Percentiles rank a stretch among this genome's conserved stretches.
phyloP scores from a whole-genome alignment of 1,139 yeast species.

The Yamadazyma atlantica region DNA sequence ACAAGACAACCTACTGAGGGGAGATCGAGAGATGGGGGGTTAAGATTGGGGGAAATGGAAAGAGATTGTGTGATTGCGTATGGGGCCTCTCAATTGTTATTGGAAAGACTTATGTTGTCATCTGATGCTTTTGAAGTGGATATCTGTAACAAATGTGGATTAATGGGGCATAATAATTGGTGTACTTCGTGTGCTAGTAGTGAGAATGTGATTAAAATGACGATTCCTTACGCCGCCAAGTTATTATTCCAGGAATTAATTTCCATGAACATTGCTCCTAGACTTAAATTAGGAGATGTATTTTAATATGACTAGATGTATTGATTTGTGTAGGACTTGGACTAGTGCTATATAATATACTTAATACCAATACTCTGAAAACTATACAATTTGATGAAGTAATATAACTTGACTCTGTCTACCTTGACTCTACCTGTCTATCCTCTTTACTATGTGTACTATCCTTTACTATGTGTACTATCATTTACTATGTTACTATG shows the following conservation, averaged over 20 bases:
- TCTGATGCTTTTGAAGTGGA: slow-evolving; percentile 98
- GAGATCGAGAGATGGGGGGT: slow-evolving; percentile 98
- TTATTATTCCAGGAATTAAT: slow-evolving; percentile 91
- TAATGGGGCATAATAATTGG: slow-evolving; percentile 98
- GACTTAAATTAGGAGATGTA: slow-evolving; percentile 85
- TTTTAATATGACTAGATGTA: slow-evolving; percentile 32
- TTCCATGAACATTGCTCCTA: slow-evolving; percentile 97
- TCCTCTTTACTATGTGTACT: no score
- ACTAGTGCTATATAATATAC: no score
- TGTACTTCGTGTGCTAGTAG: slow-evolving; percentile 92
- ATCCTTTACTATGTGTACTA: no score
- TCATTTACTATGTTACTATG: no score
- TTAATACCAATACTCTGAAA: no score
- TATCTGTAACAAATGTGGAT: slow-evolving; percentile 92
- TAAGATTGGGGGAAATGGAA: slow-evolving; percentile 99
- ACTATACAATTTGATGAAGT: no score
- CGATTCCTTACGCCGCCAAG: slow-evolving; percentile 97
- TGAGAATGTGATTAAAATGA: slow-evolving; percentile 86
- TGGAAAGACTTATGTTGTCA: slow-evolving; percentile 94
- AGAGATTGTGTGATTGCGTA: slow-evolving; percentile 99
- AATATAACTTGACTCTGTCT: no score
- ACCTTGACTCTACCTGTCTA: no score
- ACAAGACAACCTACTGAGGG: slow-evolving; percentile 99
- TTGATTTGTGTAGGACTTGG: no score
- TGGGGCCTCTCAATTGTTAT: slow-evolving; percentile 92